phyloP scores from a whole-genome alignment of 345 rosid species.

The Eucalyptus marginata region DNA sequence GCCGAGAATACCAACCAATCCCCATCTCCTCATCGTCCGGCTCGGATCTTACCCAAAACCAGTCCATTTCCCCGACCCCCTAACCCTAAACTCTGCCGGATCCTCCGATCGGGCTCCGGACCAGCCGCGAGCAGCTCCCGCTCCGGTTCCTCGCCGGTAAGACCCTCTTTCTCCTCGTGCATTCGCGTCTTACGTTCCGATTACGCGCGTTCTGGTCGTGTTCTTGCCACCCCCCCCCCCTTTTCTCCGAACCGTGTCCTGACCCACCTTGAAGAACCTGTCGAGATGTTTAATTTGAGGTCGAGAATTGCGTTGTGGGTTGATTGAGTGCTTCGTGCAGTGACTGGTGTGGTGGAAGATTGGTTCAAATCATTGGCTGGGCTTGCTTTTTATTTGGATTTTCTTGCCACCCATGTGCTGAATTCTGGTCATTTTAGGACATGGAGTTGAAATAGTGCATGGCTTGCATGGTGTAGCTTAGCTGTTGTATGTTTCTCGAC shows the following conservation, averaged over 20 bases:
- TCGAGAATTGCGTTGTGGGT: not conserved
- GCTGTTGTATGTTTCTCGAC: not conserved
- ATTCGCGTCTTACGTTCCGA: not conserved
- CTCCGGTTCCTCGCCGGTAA: not conserved
- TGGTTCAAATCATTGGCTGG: not conserved
- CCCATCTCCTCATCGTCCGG: not conserved
- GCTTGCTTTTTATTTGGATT: not conserved
- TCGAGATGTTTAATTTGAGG: not conserved
- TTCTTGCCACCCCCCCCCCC: not conserved
- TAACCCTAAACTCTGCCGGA: conserved; percentile 16
- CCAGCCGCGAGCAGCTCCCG: not conserved
- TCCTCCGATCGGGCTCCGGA: conserved; percentile 43
- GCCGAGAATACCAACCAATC: not conserved
- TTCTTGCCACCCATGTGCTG: not conserved
- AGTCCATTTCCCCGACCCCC: conserved; percentile 12
- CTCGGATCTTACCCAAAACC: not conserved
- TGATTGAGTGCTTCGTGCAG: not conserved
- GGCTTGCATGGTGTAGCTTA: not conserved
- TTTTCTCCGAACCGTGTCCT: not conserved
- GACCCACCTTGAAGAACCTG: not conserved
- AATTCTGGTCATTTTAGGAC: not conserved
- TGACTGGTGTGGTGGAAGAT: not conserved
- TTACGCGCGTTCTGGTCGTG: not conserved
- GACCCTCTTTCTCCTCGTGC: not conserved
- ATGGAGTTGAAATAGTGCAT: not conserved